Conservation (phyloP, 148 eudicot genomes). For the Arbutus unedo region DNA sequence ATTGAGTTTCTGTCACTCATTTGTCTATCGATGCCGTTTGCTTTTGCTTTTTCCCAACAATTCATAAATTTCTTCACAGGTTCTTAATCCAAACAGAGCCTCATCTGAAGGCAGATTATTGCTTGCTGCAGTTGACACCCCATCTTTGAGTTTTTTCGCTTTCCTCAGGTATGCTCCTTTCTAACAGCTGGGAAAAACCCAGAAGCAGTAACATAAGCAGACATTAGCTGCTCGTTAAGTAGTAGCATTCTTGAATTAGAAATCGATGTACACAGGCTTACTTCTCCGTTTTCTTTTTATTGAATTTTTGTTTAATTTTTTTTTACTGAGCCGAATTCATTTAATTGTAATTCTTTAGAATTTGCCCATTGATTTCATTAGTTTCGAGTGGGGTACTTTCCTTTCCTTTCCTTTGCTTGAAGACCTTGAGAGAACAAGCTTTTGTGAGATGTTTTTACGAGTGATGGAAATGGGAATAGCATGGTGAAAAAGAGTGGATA, state of each 20-base stretch:
- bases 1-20: background rate
- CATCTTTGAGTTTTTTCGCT: background rate
- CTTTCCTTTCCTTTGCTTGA: background rate
- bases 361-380: background rate
- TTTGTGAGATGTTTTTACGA: background rate
- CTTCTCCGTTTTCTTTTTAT: background rate
- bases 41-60: background rate
- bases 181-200: background rate
- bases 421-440: no score
- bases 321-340: background rate
- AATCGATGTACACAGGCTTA: background rate
- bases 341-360: background rate
- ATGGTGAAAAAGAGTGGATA: background rate
- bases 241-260: background rate
- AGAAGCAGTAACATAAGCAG: background rate
- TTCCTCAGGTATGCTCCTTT: slow-evolving; percentile 5
- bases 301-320: background rate
- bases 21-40: background rate
- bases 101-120: background rate
- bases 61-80: background rate
- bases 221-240: background rate
- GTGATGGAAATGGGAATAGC: background rate
- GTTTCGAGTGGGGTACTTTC: background rate
- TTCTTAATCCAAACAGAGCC: background rate
- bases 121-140: background rate